Evolutionary conservation across 2,329 filamentous ascomycete genomes (phyloP).

Genomic region (Emmonsia crescens): DNA sequence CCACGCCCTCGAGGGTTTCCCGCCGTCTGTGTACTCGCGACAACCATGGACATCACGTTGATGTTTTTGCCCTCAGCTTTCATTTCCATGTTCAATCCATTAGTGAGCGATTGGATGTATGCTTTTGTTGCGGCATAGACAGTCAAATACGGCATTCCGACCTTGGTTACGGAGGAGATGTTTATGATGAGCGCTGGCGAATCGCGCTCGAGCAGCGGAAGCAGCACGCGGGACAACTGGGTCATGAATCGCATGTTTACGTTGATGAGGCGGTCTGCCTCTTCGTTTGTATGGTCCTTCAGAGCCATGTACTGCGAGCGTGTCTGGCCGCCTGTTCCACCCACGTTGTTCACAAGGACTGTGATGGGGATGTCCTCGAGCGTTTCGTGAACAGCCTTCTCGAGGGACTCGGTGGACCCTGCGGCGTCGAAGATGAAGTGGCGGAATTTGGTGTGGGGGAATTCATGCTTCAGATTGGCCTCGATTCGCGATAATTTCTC

Average conservation of each 20-base stretch:
- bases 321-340: constrained; percentile 25
- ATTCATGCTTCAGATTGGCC: constrained; percentile 28
- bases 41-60: constrained; percentile 30
- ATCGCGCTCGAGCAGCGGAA: constrained; percentile 35
- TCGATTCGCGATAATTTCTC: constrained; percentile 38
- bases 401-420: constrained; percentile 14
- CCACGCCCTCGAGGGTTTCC: constrained; percentile 15
- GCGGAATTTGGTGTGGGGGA: constrained; percentile 32
- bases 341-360: constrained; percentile 49
- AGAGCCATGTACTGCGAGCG: constrained; percentile 19
- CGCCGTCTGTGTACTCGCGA: constrained; percentile 24
- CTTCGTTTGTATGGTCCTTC: constrained; percentile 22
- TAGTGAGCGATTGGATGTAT: constrained; percentile 34
- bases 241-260: constrained; percentile 42
- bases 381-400: constrained; percentile 12
- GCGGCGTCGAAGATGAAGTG: constrained; percentile 38
- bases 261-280: constrained; percentile 26
- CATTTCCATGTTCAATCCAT: constrained; percentile 35
- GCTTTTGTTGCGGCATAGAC: constrained; percentile 40
- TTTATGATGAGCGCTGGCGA: constrained; percentile 41
- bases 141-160: constrained; percentile 38
- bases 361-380: constrained; percentile 37
- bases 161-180: constrained; percentile 38
- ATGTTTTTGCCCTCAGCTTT: constrained; percentile 25
- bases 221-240: constrained; percentile 37